These are phyloP conservation scores for Clonostachys sp. DNA, from an alignment of 2,329 filamentous ascomycete genomes.

Conservation along the genomic window DNA sequence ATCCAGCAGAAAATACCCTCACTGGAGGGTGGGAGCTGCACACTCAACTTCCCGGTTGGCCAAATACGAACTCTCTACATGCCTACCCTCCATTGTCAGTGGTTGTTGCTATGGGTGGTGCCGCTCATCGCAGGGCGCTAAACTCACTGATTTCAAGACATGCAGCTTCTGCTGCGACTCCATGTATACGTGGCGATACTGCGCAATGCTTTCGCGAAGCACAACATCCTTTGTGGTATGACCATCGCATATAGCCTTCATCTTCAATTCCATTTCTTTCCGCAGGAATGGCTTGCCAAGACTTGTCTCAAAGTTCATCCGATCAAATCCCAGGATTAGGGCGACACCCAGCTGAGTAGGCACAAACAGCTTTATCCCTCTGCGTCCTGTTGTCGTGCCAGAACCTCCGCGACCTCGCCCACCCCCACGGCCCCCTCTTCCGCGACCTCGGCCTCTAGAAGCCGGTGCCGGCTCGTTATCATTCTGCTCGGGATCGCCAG, in stretches of 20 bases:
- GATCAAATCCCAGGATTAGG: constrained; percentile 89
- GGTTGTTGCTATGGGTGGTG: neutral
- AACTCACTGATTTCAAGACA: constrained; percentile 56
- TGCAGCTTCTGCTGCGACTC: constrained; percentile 75
- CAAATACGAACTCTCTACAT: constrained; percentile 32
- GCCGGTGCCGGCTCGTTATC: constrained; percentile 19
- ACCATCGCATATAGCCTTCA: constrained; percentile 95
- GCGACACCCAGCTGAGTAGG: constrained; percentile 89
- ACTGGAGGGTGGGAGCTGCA: no score
- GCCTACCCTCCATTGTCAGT: constrained; percentile 13
- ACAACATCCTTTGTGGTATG: constrained; percentile 70
- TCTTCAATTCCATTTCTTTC: constrained; percentile 96
- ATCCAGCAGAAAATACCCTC: no score
- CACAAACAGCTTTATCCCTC: constrained; percentile 77
- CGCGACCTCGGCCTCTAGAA: constrained; percentile 43
- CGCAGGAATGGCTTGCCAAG: constrained; percentile 92
- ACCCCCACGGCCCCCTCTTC: constrained; percentile 40
- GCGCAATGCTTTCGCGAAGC: constrained; percentile 75
- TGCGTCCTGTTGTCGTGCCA: constrained; percentile 33
- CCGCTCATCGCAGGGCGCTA: neutral
- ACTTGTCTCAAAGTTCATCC: constrained; percentile 88
- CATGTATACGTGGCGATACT: constrained; percentile 83
- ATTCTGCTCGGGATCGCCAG: constrained; percentile 22
- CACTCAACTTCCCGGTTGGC: constrained; percentile 1
- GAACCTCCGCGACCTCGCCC: constrained; percentile 31